Base-by-base conservation (phyloP, 305 asterid species). In the Plantago coronopus region DNA sequence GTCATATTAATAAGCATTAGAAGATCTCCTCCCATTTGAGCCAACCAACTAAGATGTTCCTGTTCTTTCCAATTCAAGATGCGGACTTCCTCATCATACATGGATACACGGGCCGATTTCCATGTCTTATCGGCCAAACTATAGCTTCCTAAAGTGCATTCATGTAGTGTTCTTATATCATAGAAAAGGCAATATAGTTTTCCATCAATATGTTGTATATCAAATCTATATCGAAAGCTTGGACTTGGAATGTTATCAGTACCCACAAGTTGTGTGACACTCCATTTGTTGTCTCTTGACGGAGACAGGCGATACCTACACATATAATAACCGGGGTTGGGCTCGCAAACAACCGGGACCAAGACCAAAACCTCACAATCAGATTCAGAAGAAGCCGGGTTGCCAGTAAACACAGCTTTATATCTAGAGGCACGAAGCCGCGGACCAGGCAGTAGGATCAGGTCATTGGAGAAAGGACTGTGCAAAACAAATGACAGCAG, bases 141-240 rank as follows among this genome's bases (percentile, higher is more conserved):
- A 13, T 50, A 50, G 16, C 56, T 17, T 17, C 0, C 17, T 48
- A 48, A 17, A 10, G 3, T 4, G 53, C 17, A 31, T 31, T 25
- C 29, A 2, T 2, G 2, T 2, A 2, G 5, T 25, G 5, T 31
- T 31, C 7, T n/a, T n/a, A n/a, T 3, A 11, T 0, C 0, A 49
- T 21, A 3, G 15, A 49, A 20, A 21, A 49, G 0, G 56, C 31
- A 20, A 49, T 21, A 20, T 7, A 50, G 17, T 21, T 50, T 50
- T 50, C 56, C 56, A 50, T 50, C 56, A 16, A 22, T 14, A 50
- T 50, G 7, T 20, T 50, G 56, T 17, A 50, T n/a, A 34, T 7
- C 9, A 31, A 3, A 3, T 0, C 4, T n/a, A n/a, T n/a, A n/a
- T n/a, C n/a, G n/a, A n/a, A n/a, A n/a, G n/a, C n/a, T n/a, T n/a